Conservation (phyloP, 176 grass and related monocot species). For the Raddia distichophylla region DNA sequence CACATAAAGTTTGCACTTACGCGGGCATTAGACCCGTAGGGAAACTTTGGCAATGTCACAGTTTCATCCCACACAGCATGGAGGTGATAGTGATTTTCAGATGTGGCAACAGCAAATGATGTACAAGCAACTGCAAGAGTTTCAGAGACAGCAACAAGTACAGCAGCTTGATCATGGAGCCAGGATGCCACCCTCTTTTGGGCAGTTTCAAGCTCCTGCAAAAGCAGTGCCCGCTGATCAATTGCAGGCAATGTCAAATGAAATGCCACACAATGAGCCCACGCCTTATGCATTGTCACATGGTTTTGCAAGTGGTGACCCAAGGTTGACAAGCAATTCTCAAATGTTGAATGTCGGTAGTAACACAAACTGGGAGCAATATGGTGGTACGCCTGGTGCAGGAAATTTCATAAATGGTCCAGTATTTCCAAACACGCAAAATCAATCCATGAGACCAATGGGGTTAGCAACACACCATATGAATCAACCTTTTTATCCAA, state of each 20-base stretch:
- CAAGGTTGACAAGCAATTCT: constrained; percentile 54
- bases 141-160: constrained; percentile 82
- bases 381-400: constrained; percentile 49
- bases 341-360: constrained; percentile 62
- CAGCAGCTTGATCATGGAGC: constrained; percentile 70
- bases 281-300: constrained; percentile 65
- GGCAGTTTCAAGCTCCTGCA: constrained; percentile 54
- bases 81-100: constrained; percentile 64
- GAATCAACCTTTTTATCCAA: constrained; percentile 72
- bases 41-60: constrained; percentile 66
- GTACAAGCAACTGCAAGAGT: constrained; percentile 85
- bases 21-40: constrained; percentile 38
- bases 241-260: constrained; percentile 57
- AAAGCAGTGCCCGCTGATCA: constrained; percentile 58
- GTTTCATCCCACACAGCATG: constrained; percentile 58
- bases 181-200: constrained; percentile 56
- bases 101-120: constrained; percentile 92
- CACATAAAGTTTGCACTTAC: constrained; percentile 36
- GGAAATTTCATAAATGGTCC: constrained; percentile 75
- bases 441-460: constrained; percentile 61
- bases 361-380: constrained; percentile 74
- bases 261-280: constrained; percentile 68
- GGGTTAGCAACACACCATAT: constrained; percentile 67
- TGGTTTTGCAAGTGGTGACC: constrained; percentile 53
- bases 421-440: constrained; percentile 60